Percentiles rank a stretch among this genome's conserved stretches.
Conservation (phyloP, 768 basidiomycete species). For the Tylopilus sp. region DNA sequence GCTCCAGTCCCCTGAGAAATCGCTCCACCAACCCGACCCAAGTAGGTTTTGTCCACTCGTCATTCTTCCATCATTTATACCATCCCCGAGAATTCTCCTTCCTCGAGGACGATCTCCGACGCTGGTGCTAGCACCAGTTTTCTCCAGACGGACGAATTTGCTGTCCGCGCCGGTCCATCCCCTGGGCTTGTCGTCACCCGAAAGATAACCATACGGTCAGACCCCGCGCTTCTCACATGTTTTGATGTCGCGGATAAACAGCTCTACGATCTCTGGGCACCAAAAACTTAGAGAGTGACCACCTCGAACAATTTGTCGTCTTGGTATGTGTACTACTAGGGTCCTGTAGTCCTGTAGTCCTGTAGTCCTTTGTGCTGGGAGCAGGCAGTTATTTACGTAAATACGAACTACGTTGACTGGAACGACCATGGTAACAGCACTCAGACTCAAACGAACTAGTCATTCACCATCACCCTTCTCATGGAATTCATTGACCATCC, state of each 20-base stretch:
- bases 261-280: conserved; percentile 75
- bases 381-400: conserved; percentile 18
- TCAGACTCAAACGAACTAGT: conserved; percentile 41
- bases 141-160: conserved; percentile 16
- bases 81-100: conserved; percentile 24
- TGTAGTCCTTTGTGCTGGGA: too few species aligned
- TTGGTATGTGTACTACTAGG: too few species aligned
- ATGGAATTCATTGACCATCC: conserved; percentile 48
- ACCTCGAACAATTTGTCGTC: too few species aligned
- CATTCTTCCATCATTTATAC: neutral
- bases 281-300: conserved; percentile 25
- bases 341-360: too few species aligned
- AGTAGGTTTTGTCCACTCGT: conserved; percentile 8
- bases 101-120: conserved; percentile 33
- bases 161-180: conserved; percentile 17
- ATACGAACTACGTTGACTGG: neutral
- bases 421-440: conserved; percentile 31
- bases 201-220: conserved; percentile 53
- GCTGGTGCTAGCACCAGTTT: conserved; percentile 22
- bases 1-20: conserved; percentile 10
- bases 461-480: conserved; percentile 56
- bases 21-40: conserved; percentile 12
- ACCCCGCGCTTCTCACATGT: conserved; percentile 64
- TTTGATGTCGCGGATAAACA: conserved; percentile 77
- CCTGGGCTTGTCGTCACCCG: conserved; percentile 28